Conservation (phyloP, 305 asterid genomes). For the Fraxinus velutina region DNA sequence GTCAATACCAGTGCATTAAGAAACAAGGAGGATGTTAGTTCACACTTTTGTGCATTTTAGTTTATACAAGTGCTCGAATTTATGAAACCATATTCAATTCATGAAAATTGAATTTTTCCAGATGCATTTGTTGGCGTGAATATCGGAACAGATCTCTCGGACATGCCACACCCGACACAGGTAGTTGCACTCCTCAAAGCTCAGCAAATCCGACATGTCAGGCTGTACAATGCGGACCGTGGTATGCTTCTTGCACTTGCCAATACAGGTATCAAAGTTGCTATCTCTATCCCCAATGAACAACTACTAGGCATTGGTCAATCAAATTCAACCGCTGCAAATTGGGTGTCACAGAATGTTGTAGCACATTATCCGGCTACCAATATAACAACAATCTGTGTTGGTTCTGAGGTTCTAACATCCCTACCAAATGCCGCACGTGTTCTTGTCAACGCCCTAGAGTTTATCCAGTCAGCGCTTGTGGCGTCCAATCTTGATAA, state of each 20-base stretch:
- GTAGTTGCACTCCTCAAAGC: slow-evolving; percentile 76
- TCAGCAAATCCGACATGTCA: slow-evolving; percentile 63
- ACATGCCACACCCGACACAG: slow-evolving; percentile 85
- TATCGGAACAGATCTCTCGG: slow-evolving; percentile 72
- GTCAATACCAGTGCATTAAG: not conserved
- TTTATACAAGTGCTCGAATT: not conserved
- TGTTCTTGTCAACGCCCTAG: slow-evolving; percentile 59
- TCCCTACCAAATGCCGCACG: slow-evolving; percentile 62
- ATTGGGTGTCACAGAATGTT: slow-evolving; percentile 83
- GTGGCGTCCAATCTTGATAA: slow-evolving; percentile 72
- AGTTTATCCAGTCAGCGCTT: slow-evolving; percentile 70
- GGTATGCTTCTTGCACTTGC: slow-evolving; percentile 92
- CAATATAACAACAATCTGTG: slow-evolving; percentile 68
- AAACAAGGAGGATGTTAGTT: not conserved
- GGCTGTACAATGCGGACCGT: slow-evolving; percentile 71
- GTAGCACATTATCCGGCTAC: slow-evolving; percentile 74
- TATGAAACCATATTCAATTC: not conserved
- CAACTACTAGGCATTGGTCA: slow-evolving; percentile 71
- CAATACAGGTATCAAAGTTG: slow-evolving; percentile 62
- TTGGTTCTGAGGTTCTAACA: slow-evolving; percentile 75
- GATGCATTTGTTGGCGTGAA: slow-evolving; percentile 75
- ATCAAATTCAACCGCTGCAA: slow-evolving; percentile 78
- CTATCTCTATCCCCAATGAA: slow-evolving; percentile 69
- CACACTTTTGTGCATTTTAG: not conserved
- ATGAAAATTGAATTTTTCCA: slow-evolving; percentile 18